These are phyloP conservation scores for Actinomortierella wolfii DNA, from an alignment of 371 early-diverging fungal species.

Conservation along the genomic window DNA sequence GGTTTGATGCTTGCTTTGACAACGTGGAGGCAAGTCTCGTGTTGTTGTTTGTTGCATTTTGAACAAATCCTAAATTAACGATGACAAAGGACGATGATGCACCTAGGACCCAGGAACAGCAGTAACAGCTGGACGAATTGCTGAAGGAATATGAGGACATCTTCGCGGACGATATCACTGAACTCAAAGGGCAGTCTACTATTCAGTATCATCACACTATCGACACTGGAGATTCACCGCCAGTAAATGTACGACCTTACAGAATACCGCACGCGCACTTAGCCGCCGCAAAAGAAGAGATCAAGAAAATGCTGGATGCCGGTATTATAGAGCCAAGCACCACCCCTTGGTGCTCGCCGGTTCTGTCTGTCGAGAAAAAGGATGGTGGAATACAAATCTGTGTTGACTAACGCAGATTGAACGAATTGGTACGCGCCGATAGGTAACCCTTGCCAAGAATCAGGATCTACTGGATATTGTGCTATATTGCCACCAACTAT, in stretches of 20 bases:
- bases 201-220: constrained; percentile 14
- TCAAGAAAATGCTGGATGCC: constrained; percentile 12
- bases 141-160: neutral
- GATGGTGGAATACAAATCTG: constrained; percentile 52
- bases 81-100: no score
- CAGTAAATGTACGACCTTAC: constrained; percentile 15
- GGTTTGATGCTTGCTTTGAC: no score
- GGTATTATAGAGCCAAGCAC: constrained; percentile 14
- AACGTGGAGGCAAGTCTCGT: no score
- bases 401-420: constrained; percentile 47
- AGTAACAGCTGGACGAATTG: neutral
- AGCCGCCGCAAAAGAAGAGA: constrained; percentile 24
- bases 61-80: no score
- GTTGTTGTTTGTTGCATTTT: no score
- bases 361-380: constrained; percentile 56
- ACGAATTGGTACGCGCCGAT: constrained; percentile 47
- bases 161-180: constrained; percentile 1
- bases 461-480: constrained; percentile 49
- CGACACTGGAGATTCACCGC: constrained; percentile 15
- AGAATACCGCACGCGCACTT: constrained; percentile 21
- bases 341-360: constrained; percentile 55
- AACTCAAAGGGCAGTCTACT: neutral
- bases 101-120: no score
- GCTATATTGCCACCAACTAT: no score
- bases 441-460: constrained; percentile 49